Percentiles rank a stretch among this genome's conserved stretches.
These are phyloP conservation scores for Komagataella mondaviorum DNA, from an alignment of 805 yeast species.

Conservation along the genomic window DNA sequence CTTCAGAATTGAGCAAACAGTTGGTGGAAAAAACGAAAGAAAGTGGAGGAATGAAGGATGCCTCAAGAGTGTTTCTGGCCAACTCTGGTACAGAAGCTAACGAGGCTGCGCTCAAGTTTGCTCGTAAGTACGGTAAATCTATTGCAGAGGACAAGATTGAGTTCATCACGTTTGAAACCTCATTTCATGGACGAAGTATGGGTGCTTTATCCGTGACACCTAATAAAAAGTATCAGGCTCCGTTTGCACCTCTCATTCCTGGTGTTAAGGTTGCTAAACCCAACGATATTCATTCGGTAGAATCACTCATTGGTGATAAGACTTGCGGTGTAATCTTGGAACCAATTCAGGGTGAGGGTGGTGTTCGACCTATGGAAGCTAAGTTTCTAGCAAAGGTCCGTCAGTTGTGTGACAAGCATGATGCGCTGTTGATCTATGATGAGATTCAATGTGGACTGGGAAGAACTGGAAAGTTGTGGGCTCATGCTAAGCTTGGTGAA, in stretches of 20 bases:
- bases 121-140: constrained; percentile 65
- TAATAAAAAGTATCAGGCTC: constrained; percentile 84
- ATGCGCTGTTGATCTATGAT: constrained; percentile 76
- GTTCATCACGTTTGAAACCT: constrained; percentile 73
- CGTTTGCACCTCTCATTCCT: constrained; percentile 86
- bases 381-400: constrained; percentile 59
- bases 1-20: constrained; percentile 64
- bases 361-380: constrained; percentile 54
- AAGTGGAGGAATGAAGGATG: constrained; percentile 72
- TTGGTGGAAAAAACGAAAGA: constrained; percentile 55
- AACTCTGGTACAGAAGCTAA: constrained; percentile 51
- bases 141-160: constrained; percentile 47
- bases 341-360: constrained; percentile 98
- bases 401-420: constrained; percentile 49
- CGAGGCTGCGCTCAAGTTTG: constrained; percentile 48
- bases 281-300: constrained; percentile 46
- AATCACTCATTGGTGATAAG: constrained; percentile 38
- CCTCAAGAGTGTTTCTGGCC: constrained; percentile 56
- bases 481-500: constrained; percentile 61
- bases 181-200: constrained; percentile 93
- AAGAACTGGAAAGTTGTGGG: constrained; percentile 88
- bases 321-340: constrained; percentile 91
- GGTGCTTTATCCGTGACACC: constrained; percentile 91
- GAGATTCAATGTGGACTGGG: constrained; percentile 97
- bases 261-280: constrained; percentile 64